phyloP scores from a whole-genome alignment of 169 alveolate species.

The Cryptosporidium xiaoi region DNA sequence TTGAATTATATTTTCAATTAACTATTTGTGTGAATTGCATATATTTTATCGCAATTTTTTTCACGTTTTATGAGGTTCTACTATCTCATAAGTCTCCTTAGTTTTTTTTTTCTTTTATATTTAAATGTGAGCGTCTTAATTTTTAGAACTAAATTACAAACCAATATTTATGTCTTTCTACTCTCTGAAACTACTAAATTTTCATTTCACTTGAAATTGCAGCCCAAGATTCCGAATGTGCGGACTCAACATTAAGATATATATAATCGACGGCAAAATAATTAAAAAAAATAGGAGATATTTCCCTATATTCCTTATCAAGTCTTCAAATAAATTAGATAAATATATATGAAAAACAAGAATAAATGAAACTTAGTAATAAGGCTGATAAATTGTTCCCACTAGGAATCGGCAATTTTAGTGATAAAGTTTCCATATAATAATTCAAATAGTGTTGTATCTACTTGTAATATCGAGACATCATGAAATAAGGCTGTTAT shows the following conservation, averaged over 20 bases:
- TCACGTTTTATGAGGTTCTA: no score
- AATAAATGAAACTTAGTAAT: conserved; percentile 26
- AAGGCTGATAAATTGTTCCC: not conserved
- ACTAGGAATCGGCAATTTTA: no score
- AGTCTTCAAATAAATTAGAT: conserved; percentile 10
- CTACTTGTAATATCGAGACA: conserved; percentile 20
- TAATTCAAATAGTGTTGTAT: conserved; percentile 14
- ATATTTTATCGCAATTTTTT: no score
- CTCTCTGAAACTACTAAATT: conserved; percentile 34
- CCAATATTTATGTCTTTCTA: not conserved
- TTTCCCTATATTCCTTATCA: conserved; percentile 17
- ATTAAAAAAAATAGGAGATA: conserved; percentile 39
- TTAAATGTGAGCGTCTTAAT: no score
- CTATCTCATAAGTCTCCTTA: no score
- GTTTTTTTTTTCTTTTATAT: no score
- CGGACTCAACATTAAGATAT: not conserved
- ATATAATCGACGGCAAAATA: conserved; percentile 26
- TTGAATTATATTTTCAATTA: not conserved
- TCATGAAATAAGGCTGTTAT: conserved; percentile 44
- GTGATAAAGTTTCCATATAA: conserved; percentile 28
- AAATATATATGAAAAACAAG: conserved; percentile 15
- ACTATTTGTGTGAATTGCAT: not conserved
- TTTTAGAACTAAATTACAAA: no score
- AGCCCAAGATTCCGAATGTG: not conserved
- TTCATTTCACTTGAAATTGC: conserved; percentile 18